Evolutionary conservation across 2,329 filamentous ascomycete species (phyloP), one percentile per base, ranked within the genome.

Genomic region (Fusarium sp.): DNA sequence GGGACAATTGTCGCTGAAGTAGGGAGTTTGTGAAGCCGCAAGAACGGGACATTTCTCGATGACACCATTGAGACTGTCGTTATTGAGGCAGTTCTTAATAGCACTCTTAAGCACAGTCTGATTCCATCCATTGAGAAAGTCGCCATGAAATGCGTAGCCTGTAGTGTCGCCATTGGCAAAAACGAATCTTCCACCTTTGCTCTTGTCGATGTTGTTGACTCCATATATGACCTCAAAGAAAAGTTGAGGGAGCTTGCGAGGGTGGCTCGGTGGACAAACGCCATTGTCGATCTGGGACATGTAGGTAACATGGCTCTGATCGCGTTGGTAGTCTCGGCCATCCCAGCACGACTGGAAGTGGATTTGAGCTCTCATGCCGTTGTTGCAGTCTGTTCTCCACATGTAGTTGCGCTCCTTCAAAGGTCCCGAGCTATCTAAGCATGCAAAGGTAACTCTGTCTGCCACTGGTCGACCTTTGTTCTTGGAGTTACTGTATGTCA

Each of bases 321-420:
- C 64, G 1, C 47, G n/a, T 8, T 71, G 52, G n/a, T 74, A 74
- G 40, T 67, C 70, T 8, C 63, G 59, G 15, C 72, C 72, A 24
- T 74, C 73, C 72, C 72, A 74, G 8, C 72, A 74, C 9, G 72
- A 65, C 24, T 73, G 72, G n/a, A 74, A 74, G 22, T 74, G 72
- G 22, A 74, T 43, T 11, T 74, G 72, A 3, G 72, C 72, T 61
- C 72, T 63, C 72, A 74, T 74, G 4, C 72, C 72, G 29, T 74
- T 74, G 18, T 70, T 49, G 6, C 72, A 74, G 15, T 71, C 60
- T 2, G 72, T 74, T 24, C 46, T 60, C 55, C 59, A 71, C 72
- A 74, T 74, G n/a, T 74, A 71, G 54, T 59, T 67, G 20, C 47
- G 67, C 49, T 74, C 72, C 9, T 68, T 52, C 2, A 49, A 42